phyloP scores from a whole-genome alignment of 345 rosid species.

The Bretschneidera sinensis region DNA sequence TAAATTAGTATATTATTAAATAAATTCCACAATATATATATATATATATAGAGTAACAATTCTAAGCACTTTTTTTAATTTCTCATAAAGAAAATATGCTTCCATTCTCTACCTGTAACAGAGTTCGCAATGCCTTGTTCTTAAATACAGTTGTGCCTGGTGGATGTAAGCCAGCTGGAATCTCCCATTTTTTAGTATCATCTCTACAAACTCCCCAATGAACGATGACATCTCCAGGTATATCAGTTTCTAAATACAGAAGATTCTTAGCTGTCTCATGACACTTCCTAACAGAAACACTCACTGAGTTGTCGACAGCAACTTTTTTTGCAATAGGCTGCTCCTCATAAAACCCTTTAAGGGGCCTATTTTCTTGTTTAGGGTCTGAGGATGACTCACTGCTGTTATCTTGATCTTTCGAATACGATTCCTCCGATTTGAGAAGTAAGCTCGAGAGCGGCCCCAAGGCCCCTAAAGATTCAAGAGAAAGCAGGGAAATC shows the following conservation, averaged over 20 bases:
- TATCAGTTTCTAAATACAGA: conserved; percentile 67
- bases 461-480: conserved; percentile 48
- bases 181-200: conserved; percentile 69
- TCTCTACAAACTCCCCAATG: conserved; percentile 99
- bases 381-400: conserved; percentile 27
- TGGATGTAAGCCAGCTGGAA: conserved; percentile 76
- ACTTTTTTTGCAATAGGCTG: conserved; percentile 50
- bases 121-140: conserved; percentile 82
- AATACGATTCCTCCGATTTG: conserved; percentile 38
- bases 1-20: conserved; percentile 6
- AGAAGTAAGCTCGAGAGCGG: conserved; percentile 48
- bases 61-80: conserved; percentile 4
- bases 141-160: conserved; percentile 64
- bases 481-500: conserved; percentile 13
- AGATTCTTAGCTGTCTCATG: conserved; percentile 57
- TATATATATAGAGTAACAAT: conserved; percentile 7
- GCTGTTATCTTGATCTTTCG: conserved; percentile 28
- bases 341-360: conserved; percentile 74
- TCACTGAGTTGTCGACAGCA: conserved; percentile 42
- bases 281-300: conserved; percentile 62
- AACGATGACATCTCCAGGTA: conserved; percentile 74
- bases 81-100: conserved; percentile 8
- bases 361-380: conserved; percentile 36
- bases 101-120: conserved; percentile 50
- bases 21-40: conserved; percentile 1